Evolutionary conservation across 306 rosid genomes (phyloP).

Genomic region (Potentilla sterilis): DNA sequence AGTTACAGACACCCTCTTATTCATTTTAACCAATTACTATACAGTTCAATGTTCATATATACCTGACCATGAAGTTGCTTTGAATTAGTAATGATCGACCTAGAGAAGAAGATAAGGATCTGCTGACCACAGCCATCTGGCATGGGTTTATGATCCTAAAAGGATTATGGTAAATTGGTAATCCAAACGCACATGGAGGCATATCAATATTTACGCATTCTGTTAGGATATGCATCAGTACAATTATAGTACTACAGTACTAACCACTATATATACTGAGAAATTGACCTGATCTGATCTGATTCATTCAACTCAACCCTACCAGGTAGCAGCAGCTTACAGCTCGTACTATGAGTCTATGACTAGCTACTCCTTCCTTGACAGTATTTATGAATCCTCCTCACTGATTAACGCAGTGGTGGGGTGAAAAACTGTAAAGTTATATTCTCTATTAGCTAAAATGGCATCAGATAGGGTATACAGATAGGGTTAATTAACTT

Average conservation of each 20-base stretch:
- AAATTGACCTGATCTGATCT: neutral
- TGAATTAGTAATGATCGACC: neutral
- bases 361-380: neutral
- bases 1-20: neutral
- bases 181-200: conserved; percentile 61
- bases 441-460: conserved; percentile 8
- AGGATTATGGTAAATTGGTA: conserved; percentile 13
- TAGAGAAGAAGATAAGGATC: neutral
- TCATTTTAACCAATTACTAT: neutral
- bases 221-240: conserved; percentile 6
- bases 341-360: neutral
- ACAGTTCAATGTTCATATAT: neutral
- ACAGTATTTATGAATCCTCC: neutral
- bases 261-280: neutral
- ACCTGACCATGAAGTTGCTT: neutral
- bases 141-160: neutral
- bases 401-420: neutral
- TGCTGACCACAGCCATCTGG: neutral
- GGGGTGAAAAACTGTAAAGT: conserved; percentile 2
- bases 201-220: conserved; percentile 27
- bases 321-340: neutral
- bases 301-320: conserved; percentile 4
- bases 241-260: neutral
- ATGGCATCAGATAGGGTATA: neutral
- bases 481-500: neutral